Evolutionary conservation across 164 flowering plant genomes (phyloP).

Genomic region (Cinnamomum micranthum): DNA sequence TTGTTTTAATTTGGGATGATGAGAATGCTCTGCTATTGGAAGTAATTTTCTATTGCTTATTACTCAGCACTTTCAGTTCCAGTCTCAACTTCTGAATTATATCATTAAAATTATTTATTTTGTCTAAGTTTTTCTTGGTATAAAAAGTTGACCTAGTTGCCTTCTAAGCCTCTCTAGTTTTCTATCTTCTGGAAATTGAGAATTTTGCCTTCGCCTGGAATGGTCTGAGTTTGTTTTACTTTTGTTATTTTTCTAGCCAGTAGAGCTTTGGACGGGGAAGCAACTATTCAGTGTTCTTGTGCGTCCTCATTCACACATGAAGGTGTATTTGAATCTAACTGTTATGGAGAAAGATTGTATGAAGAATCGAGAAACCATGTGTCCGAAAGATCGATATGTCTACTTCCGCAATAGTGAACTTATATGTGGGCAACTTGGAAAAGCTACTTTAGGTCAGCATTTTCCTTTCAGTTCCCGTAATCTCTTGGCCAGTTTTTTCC

Average conservation of each 20-base stretch:
- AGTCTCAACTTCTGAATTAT: too few species aligned
- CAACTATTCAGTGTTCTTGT: constrained; percentile 78
- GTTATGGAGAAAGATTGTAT: constrained; percentile 61
- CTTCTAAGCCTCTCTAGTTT: too few species aligned
- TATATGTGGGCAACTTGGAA: constrained; percentile 87
- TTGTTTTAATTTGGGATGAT: too few species aligned
- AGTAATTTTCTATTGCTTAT: too few species aligned
- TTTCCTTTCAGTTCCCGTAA: background rate
- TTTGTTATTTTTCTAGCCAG: constrained; percentile 53
- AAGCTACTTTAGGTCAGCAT: constrained; percentile 79
- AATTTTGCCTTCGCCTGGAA: background rate
- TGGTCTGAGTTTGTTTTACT: background rate
- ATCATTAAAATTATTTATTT: too few species aligned
- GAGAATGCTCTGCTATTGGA: too few species aligned
- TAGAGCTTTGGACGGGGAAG: constrained; percentile 97
- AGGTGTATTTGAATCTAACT: constrained; percentile 75
- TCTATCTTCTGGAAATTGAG: too few species aligned
- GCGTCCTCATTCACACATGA: constrained; percentile 74
- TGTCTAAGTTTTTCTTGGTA: too few species aligned
- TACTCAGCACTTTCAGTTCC: too few species aligned
- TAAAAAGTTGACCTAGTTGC: too few species aligned
- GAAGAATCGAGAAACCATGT: constrained; percentile 62
- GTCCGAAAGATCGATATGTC: constrained; percentile 92
- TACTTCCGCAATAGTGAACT: constrained; percentile 92
- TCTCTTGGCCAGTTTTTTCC: background rate